Base-by-base conservation (phyloP, 169 alveolate species). In the Pseudocohnilembus persalinus region DNA sequence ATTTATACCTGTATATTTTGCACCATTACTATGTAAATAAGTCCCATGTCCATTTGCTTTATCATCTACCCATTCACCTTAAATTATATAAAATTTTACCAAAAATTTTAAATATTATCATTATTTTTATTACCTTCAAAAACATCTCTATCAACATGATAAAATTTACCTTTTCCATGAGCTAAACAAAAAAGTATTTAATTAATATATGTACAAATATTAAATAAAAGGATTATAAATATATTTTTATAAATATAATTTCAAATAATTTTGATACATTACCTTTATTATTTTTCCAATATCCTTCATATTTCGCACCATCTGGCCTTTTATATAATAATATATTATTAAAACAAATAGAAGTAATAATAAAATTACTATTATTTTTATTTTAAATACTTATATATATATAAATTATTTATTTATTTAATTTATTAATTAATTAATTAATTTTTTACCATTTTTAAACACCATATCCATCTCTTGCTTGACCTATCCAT, bases 401-500 rank as follows among this genome's bases (percentile, higher is more conserved):
- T 49, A 49, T 4, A 49, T 49, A 49, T 49, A 49, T 49, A 11
- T 49, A 11, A 49, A 11, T 11, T 49, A 11, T 49, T 49, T 49
- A 11, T 11, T 49, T 49, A 49, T n/a, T 49, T 49, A 49, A 11
- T 49, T 49, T 49, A 49, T 88, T 25, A 94, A 94, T 35, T 83
- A 83, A 28, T 1, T 0, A 64, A 25, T 78, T 49, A 63, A 6
- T 0, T 28, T 64, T 49, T 11, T 79, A 79, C 94, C 94, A 90
- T 29, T 35, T 74, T 87, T 90, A 87, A 24, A 77, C 73, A 28
- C 94, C 91, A 15, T 33, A 33, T 0, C 84, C 88, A 28, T 88
- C 89, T 96, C 97, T 88, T 96, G 98, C 95, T 92, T 96, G 91
- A 94, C 99, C 88, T 95, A 92, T 96, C 99, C 99, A 98, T 83